phyloP scores from a whole-genome alignment of 2,329 filamentous ascomycete species.

The Trichocomaceae sp. region DNA sequence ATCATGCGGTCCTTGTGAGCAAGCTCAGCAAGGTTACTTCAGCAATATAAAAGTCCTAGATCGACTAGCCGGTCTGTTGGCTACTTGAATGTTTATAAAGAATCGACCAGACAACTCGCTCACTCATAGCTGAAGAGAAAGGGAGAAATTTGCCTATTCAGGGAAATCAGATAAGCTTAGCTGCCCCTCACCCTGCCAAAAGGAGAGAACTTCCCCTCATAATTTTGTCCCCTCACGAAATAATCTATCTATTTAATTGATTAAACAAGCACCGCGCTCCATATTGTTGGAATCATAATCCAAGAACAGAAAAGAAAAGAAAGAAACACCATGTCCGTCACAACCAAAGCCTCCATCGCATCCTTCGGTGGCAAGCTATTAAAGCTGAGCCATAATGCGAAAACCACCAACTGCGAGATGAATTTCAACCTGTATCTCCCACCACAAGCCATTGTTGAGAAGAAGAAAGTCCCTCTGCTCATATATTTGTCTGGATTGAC shows the following conservation, averaged over 20 bases:
- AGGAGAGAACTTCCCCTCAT: not conserved
- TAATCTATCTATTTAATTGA: not conserved
- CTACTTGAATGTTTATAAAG: no score
- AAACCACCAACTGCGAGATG: constrained; percentile 79
- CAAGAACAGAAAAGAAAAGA: not conserved
- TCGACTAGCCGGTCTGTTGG: no score
- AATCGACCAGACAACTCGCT: no score
- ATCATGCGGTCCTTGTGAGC: no score
- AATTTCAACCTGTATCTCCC: constrained; percentile 88
- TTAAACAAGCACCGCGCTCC: not conserved
- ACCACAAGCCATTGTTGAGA: constrained; percentile 53
- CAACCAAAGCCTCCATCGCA: constrained; percentile 80
- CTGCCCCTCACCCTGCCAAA: constrained; percentile 3
- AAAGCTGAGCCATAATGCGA: constrained; percentile 82
- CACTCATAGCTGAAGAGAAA: no score
- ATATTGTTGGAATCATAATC: not conserved
- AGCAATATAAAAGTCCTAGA: no score
- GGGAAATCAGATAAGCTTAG: not conserved
- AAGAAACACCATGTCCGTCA: constrained; percentile 62
- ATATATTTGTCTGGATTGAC: constrained; percentile 93
- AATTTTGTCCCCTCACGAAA: not conserved
- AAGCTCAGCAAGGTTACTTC: no score
- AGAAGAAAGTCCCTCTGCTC: constrained; percentile 69
- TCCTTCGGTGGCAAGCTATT: constrained; percentile 91
- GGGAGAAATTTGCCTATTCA: constrained; percentile 7